Evolutionary conservation across 1,284 basidiomycete species (phyloP).

Genomic region (Tremellales sp.): DNA sequence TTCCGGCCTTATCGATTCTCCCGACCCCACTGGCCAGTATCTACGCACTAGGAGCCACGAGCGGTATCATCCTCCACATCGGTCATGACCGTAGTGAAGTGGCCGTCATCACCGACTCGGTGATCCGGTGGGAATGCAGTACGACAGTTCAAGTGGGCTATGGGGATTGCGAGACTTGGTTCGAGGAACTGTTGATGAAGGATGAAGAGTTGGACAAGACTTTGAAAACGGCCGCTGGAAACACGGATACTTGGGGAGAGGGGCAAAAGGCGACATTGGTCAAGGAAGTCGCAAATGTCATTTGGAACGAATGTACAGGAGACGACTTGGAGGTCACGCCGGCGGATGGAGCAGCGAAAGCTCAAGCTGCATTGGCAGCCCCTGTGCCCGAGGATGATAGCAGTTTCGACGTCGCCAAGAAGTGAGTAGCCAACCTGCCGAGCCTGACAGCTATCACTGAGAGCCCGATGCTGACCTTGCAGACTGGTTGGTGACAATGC

Average conservation of each 20-base stretch:
- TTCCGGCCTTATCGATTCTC: slow-evolving; percentile 75
- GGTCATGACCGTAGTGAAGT: slow-evolving; percentile 69
- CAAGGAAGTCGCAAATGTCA: slow-evolving; percentile 32
- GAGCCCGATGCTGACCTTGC: too few species aligned
- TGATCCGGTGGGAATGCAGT: slow-evolving; percentile 61
- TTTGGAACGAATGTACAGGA: slow-evolving; percentile 38
- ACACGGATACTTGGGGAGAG: slow-evolving; percentile 17
- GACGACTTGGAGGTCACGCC: slow-evolving; percentile 42
- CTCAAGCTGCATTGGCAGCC: slow-evolving; percentile 26
- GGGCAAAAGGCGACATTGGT: slow-evolving; percentile 32
- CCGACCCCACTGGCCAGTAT: slow-evolving; percentile 80
- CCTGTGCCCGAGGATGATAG: slow-evolving; percentile 76
- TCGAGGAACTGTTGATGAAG: slow-evolving; percentile 67
- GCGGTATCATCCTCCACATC: slow-evolving; percentile 80
- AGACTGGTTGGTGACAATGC: slow-evolving; percentile 40
- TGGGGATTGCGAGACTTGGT: slow-evolving; percentile 67
- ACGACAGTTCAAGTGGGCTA: slow-evolving; percentile 63
- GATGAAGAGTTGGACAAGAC: slow-evolving; percentile 58
- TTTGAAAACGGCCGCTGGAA: slow-evolving; percentile 54
- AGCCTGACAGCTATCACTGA: slow-evolving; percentile 6
- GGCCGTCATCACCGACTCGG: slow-evolving; percentile 67
- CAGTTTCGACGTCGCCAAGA: slow-evolving; percentile 58
- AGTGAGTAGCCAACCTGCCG: slow-evolving; percentile 30
- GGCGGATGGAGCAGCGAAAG: slow-evolving; percentile 13
- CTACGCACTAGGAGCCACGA: slow-evolving; percentile 73